Percentiles rank a stretch among this genome's conserved stretches.
Evolutionary conservation across 768 basidiomycete genomes (phyloP).

Genomic region (Multifurca ochricompacta): DNA sequence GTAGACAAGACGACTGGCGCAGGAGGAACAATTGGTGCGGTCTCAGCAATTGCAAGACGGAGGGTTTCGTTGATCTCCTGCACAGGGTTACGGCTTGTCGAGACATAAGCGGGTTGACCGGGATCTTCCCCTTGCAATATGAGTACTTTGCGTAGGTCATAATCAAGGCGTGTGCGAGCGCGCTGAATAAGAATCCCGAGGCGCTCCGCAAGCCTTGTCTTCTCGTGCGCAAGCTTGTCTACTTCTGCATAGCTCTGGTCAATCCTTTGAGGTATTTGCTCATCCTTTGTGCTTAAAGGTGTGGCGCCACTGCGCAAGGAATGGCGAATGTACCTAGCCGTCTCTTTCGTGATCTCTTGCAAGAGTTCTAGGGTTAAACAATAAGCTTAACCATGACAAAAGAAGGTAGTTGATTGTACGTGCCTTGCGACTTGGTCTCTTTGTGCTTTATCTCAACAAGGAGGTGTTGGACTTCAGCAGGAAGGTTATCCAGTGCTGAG

Average conservation of each 20-base stretch:
- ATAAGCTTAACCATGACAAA: not conserved
- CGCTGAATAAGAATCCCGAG: conserved; percentile 38
- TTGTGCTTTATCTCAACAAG: conserved; percentile 42
- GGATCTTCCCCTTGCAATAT: conserved; percentile 39
- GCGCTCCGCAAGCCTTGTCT: conserved; percentile 36
- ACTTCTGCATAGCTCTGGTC: conserved; percentile 26
- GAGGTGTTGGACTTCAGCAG: conserved; percentile 40
- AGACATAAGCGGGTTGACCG: conserved; percentile 25
- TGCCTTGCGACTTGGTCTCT: conserved; percentile 38
- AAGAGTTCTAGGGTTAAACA: conserved; percentile 31
- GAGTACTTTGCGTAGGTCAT: conserved; percentile 38
- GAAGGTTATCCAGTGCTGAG: conserved; percentile 43
- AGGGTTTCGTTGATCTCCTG: conserved; percentile 29
- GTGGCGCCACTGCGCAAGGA: conserved; percentile 28
- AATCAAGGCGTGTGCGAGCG: conserved; percentile 40
- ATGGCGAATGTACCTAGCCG: conserved; percentile 38
- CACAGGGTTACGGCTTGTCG: conserved; percentile 30
- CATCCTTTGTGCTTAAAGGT: conserved; percentile 28
- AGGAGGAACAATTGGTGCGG: conserved; percentile 9
- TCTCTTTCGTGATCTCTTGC: conserved; percentile 39
- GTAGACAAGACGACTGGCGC: conserved; percentile 8
- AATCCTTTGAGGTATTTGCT: conserved; percentile 32
- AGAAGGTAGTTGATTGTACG: not conserved
- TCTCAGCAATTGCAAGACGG: conserved; percentile 18
- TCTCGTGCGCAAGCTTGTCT: conserved; percentile 35